Percentiles rank a stretch among this genome's conserved stretches.
Evolutionary conservation across 2,329 filamentous ascomycete genomes (phyloP).

Genomic region (Penicillium nordicum): DNA sequence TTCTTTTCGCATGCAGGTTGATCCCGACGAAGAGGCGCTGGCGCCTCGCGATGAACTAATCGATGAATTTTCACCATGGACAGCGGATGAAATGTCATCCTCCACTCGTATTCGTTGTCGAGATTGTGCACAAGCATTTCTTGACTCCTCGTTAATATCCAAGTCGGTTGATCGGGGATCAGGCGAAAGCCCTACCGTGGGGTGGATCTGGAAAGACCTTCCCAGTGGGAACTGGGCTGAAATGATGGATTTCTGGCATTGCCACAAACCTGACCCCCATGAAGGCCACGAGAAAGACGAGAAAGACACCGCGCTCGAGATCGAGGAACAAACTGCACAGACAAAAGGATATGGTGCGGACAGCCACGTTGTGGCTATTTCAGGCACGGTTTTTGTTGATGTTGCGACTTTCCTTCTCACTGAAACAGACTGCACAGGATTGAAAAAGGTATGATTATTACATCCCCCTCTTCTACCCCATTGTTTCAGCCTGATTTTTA

Average conservation of each 20-base stretch:
- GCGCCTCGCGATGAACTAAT: slow-evolving; percentile 21
- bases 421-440: slow-evolving; percentile 59
- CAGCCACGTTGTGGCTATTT: slow-evolving; percentile 64
- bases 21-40: slow-evolving; percentile 32
- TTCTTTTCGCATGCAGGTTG: slow-evolving; percentile 53
- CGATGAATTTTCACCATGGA: slow-evolving; percentile 39
- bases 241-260: slow-evolving; percentile 99
- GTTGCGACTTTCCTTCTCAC: slow-evolving; percentile 71
- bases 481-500: neutral
- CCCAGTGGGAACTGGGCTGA: slow-evolving; percentile 98
- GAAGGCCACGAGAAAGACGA: slow-evolving; percentile 42
- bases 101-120: slow-evolving; percentile 38
- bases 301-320: slow-evolving; percentile 30
- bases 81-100: slow-evolving; percentile 36
- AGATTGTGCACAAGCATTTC: slow-evolving; percentile 26
- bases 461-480: slow-evolving; percentile 1
- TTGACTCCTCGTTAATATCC: neutral
- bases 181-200: slow-evolving; percentile 11
- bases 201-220: slow-evolving; percentile 77
- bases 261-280: slow-evolving; percentile 74
- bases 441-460: slow-evolving; percentile 36
- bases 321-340: slow-evolving; percentile 48
- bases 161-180: neutral
- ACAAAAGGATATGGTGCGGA: slow-evolving; percentile 80
- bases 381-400: slow-evolving; percentile 74